Base-by-base conservation (phyloP, 495 filamentous ascomycete species). In the Neurospora cerealis region DNA sequence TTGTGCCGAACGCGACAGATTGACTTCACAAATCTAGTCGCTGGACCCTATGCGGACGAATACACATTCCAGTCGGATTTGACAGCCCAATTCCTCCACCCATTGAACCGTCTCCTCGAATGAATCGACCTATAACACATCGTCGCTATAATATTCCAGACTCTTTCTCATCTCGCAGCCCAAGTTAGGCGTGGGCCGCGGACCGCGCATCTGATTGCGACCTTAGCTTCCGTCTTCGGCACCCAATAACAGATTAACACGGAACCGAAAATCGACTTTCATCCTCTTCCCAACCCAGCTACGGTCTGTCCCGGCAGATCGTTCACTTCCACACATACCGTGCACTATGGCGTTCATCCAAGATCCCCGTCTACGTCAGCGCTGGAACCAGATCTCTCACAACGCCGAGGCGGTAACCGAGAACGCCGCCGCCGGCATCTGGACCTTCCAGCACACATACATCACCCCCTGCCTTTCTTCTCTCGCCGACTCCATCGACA, bases 381-480 rank as follows among this genome's bases (percentile, higher is more conserved):
- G 91, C 78, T 91, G 97, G 87, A 97, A 98, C 78, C 92, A 95
- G 77, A 89, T 99, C 79, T 93, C 93, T 46, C 92, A 96, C 76
- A 97, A 93, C 75, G 88, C 97, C 82, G 96, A 98, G 81, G 88
- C 92, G 21, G 96, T 93, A 28, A 97, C 97, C 72, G 94, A 97
- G 79, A 91, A 90, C 46, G 94, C 96, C 72, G 95, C 95, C 74
- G 93, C 91, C 71, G 89, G 89, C 73, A 91, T 98, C 80, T 99
- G 93, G 87, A 89, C 89, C 71, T 95, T 98, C 78, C 89, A 91
- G 37, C 93, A 97, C 74, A 84, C 88, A 72, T 99, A 97, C 81
- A 83, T 99, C 73, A 88, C 86, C 44, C 96, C 96, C 0, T 98
- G 96, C 77, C 83, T 97, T 41, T 83, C 85, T 0, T 89, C 90